Evolutionary conservation across 2,329 filamentous ascomycete species (phyloP), one percentile per base, ranked within the genome.

Genomic region (Mollisiaceae sp.): DNA sequence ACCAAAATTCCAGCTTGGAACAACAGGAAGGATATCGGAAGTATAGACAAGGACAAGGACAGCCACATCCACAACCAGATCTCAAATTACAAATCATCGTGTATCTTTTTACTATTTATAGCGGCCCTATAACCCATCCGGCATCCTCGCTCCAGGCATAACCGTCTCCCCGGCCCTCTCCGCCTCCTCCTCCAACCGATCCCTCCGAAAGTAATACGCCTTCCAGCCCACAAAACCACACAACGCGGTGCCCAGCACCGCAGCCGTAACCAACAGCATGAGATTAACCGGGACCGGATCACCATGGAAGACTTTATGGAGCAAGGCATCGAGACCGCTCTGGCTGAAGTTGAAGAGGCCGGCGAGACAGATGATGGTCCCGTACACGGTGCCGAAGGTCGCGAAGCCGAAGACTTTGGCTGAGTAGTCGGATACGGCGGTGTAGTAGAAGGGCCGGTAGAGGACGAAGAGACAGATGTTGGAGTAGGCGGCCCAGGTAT

Each of bases 321-420:
- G 93, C 41, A 94, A 76, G 27, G 89, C 86, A 76, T 97, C 93
- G 39, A 97, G 82, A 0, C 86, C 92, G 5, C 89, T 90, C 79
- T 97, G 93, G 0, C 86, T 86, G 74, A 97, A 94, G 78, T 96
- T 97, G 74, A 93, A 84, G 0, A 97, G 77, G 0, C 94, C 93
- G 0, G 93, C 90, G 1, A 95, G 80, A 78, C 92, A 96, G 71
- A 97, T 97, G 70, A 97, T 91, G 22, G 94, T 84, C 12, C 93
- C 93, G 78, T 97, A 97, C n/a, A 97, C 93, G 64, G 92, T 97
- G 55, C 93, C 94, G 72, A 97, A 97, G 0, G 93, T 97, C 67
- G 89, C 85, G 79, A 97, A 97, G 18, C 93, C 93, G 76, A 97
- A 97, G 41, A 97, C 93, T 79, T 97, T 97, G 67, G 92, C 93